These are phyloP conservation scores for Solanum habrochaites DNA, from an alignment of 257 asterid species.

Conservation along the genomic window DNA sequence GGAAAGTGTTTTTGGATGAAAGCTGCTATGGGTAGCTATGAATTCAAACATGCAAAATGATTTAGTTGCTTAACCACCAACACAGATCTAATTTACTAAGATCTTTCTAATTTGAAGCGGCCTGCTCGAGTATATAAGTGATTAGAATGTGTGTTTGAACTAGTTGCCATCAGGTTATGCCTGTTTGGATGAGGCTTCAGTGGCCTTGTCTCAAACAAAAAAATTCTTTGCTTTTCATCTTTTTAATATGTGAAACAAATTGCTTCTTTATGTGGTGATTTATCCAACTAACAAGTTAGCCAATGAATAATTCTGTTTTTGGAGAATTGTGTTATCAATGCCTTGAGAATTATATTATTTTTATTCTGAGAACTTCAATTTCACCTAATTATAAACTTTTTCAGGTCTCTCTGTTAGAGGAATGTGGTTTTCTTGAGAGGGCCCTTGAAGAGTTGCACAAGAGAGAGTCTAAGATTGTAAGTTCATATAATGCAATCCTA, in stretches of 20 bases:
- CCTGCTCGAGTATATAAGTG: neutral
- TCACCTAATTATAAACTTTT: conserved; percentile 9
- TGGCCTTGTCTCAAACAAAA: neutral
- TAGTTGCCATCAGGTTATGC: neutral
- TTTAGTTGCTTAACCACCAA: neutral
- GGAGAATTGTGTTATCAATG: neutral
- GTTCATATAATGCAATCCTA: conserved; percentile 14
- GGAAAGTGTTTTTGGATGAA: neutral
- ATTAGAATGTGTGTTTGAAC: neutral
- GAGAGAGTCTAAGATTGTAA: conserved; percentile 80
- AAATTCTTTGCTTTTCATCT: neutral
- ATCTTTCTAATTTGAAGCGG: neutral
- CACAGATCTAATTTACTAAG: neutral
- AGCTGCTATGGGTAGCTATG: neutral
- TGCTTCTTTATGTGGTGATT: neutral
- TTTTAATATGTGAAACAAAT: neutral
- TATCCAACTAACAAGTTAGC: neutral
- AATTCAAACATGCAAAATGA: neutral
- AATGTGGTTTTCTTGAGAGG: conserved; percentile 73
- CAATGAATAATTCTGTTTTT: neutral
- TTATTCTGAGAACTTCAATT: neutral
- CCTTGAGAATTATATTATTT: neutral
- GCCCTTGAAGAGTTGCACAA: conserved; percentile 86
- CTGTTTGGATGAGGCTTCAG: neutral
- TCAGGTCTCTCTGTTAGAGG: conserved; percentile 81